Percentiles rank a stretch among this genome's conserved stretches.
Conservation (phyloP, 2,329 filamentous ascomycete species). For the Colletotrichum sansevieriae region DNA sequence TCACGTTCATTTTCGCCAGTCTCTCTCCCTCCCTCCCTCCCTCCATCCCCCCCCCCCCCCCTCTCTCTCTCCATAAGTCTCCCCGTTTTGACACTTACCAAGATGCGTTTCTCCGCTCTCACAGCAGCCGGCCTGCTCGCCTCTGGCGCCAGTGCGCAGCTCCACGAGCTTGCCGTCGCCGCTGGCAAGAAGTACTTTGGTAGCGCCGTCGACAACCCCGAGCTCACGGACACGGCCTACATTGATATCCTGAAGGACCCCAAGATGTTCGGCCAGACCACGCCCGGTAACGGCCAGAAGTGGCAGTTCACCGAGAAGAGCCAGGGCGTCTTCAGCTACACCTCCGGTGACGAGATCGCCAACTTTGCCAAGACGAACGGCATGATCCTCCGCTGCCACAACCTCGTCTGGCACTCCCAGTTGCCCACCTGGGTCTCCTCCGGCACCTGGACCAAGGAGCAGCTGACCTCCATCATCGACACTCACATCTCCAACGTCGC, state of each 20-base stretch:
- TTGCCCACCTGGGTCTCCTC: conserved; percentile 60
- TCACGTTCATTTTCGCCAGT: conserved; percentile 11
- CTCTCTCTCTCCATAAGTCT: background rate
- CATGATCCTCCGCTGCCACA: conserved; percentile 64
- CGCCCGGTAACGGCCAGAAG: conserved; percentile 73
- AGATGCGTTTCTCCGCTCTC: conserved; percentile 37
- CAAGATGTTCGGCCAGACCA: conserved; percentile 73
- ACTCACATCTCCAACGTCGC: conserved; percentile 64
- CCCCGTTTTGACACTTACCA: background rate
- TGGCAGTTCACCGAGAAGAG: conserved; percentile 73
- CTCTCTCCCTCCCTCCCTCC: background rate
- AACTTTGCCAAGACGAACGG: conserved; percentile 47
- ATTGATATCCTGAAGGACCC: conserved; percentile 67
- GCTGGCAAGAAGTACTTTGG: conserved; percentile 68
- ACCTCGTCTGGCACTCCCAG: conserved; percentile 57
- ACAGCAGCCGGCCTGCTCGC: conserved; percentile 39
- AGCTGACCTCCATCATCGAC: conserved; percentile 56
- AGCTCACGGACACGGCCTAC: conserved; percentile 65
- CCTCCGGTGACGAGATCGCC: conserved; percentile 68
- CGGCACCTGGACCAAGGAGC: conserved; percentile 54
- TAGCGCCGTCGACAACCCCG: conserved; percentile 71
- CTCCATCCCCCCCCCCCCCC: background rate
- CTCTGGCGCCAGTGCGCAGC: conserved; percentile 51
- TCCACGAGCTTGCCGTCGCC: conserved; percentile 45
- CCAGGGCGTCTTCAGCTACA: conserved; percentile 69